Evolutionary conservation across 2,329 filamentous ascomycete species (phyloP).

Genomic region (Fusarium mangiferae): DNA sequence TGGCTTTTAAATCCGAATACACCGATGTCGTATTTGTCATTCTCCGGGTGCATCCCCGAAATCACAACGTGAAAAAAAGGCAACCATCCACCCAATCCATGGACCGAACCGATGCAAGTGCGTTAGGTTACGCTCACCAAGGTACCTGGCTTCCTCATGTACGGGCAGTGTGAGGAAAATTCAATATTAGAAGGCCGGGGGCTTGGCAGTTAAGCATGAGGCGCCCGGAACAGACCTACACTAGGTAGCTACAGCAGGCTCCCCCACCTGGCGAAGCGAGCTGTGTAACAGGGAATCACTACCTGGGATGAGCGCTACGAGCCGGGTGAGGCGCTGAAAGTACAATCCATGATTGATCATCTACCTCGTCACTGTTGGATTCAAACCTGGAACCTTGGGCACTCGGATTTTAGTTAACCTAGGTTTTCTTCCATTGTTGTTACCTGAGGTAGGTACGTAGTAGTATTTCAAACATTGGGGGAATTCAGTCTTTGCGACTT

Average conservation of each 20-base stretch:
- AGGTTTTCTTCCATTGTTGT: background rate
- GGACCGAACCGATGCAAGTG: background rate
- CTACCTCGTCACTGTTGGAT: background rate
- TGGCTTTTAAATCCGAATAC: conserved; percentile 13
- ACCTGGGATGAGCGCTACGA: background rate
- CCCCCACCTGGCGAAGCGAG: background rate
- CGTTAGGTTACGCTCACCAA: background rate
- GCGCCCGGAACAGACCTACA: background rate
- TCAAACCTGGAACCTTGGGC: background rate
- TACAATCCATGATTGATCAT: conserved; percentile 1
- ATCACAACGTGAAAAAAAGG: background rate
- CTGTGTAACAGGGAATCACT: conserved; percentile 18
- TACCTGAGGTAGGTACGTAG: background rate
- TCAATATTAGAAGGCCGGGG: background rate
- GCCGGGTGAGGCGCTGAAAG: conserved; percentile 8
- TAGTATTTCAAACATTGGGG: background rate
- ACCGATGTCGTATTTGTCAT: conserved; percentile 8
- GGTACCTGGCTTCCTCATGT: background rate
- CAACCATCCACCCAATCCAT: background rate
- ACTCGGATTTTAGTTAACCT: background rate
- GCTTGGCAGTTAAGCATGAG: background rate
- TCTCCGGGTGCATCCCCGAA: background rate
- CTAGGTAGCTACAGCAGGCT: background rate
- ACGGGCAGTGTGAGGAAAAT: conserved; percentile 21
- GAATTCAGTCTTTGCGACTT: background rate